A percentile compares a stretch with the other conserved stretches of the same genome.
phyloP scores from a whole-genome alignment of 768 basidiomycete species.

The Tephrocybe sp. region DNA sequence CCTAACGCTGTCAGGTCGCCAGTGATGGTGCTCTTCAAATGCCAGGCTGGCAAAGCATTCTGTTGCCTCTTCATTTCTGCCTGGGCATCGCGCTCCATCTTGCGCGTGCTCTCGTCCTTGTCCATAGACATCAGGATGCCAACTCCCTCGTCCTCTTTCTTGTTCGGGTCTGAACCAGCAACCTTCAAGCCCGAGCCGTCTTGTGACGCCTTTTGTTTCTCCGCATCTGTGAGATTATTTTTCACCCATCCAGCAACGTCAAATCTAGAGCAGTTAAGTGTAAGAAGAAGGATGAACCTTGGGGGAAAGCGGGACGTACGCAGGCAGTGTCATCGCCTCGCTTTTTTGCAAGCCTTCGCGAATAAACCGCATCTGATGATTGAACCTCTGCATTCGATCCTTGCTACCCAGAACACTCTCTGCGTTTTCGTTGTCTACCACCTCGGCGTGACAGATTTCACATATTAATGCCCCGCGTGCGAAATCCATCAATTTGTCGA shows the following conservation, averaged over 20 bases:
- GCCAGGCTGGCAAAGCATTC: slow-evolving; percentile 93
- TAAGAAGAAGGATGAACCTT: not conserved
- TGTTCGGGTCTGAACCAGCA: slow-evolving; percentile 65
- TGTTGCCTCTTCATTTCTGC: slow-evolving; percentile 86
- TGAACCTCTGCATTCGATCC: slow-evolving; percentile 95
- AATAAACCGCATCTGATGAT: slow-evolving; percentile 85
- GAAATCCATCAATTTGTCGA: slow-evolving; percentile 80
- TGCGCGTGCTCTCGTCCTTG: slow-evolving; percentile 78
- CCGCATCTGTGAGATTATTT: slow-evolving; percentile 63
- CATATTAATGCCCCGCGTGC: slow-evolving; percentile 68
- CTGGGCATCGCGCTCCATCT: slow-evolving; percentile 74
- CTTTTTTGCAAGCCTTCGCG: slow-evolving; percentile 87
- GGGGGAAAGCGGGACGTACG: slow-evolving; percentile 45
- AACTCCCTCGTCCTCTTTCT: slow-evolving; percentile 71
- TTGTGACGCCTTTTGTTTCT: slow-evolving; percentile 55
- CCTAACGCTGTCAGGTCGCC: slow-evolving; percentile 90
- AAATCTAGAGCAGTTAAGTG: slow-evolving; percentile 45
- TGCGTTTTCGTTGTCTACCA: slow-evolving; percentile 89
- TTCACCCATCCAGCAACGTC: slow-evolving; percentile 85
- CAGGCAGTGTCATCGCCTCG: slow-evolving; percentile 83
- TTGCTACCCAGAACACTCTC: slow-evolving; percentile 84
- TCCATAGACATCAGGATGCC: slow-evolving; percentile 88
- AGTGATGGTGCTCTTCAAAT: slow-evolving; percentile 92
- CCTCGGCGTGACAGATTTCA: slow-evolving; percentile 84
- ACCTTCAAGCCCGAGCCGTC: slow-evolving; percentile 64